Evolutionary conservation across 306 rosid genomes (phyloP).

Genomic region (Erythrophleum fordii): DNA sequence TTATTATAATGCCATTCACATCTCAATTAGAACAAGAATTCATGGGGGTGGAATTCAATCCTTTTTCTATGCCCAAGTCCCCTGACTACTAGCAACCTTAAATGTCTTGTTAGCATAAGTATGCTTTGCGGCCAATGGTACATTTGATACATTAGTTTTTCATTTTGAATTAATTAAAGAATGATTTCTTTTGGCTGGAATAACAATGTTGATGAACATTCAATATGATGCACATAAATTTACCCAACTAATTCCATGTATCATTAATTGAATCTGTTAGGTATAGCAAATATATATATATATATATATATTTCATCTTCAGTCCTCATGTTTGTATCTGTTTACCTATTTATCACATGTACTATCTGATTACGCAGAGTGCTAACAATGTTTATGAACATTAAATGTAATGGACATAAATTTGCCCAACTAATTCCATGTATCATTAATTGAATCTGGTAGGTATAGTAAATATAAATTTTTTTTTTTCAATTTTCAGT

Average conservation of each 20-base stretch:
- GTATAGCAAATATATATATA: not conserved
- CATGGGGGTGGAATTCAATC: not conserved
- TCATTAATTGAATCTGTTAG: not conserved
- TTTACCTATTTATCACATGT: conserved; percentile 11
- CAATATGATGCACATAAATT: not conserved
- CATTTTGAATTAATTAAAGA: not conserved
- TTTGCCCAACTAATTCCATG: not conserved
- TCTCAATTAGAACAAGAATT: not conserved
- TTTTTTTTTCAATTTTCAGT: not conserved
- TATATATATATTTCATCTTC: not conserved
- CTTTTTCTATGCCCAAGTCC: not conserved
- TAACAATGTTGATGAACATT: not conserved
- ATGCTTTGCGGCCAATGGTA: not conserved
- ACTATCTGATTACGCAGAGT: conserved; percentile 10
- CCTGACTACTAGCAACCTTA: not conserved
- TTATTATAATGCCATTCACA: not conserved
- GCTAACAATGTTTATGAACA: not conserved
- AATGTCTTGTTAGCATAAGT: not conserved
- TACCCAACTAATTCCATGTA: not conserved
- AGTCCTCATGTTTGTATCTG: not conserved
- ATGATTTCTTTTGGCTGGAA: not conserved
- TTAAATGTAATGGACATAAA: not conserved
- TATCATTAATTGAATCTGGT: not conserved
- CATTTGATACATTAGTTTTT: not conserved
- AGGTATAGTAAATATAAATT: not conserved